Percentiles rank a stretch among this genome's conserved stretches.
Conservation (phyloP, 129 eudicot genomes). For the Centrapalus pauciflorus region DNA sequence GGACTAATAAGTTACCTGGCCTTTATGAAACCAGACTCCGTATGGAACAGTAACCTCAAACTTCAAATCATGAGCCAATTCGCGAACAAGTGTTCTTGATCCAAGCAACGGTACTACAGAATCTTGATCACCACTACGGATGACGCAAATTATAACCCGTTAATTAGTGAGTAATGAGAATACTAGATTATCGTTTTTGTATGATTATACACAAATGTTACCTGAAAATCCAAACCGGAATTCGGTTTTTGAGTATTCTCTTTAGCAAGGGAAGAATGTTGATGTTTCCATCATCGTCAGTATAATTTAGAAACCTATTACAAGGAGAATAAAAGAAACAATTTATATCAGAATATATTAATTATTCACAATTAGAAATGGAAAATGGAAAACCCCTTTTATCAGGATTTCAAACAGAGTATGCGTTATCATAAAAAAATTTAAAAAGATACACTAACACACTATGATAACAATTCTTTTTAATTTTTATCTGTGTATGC, state of each 20-base stretch:
- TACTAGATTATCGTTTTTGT: no score
- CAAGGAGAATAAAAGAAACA: constrained; percentile 2
- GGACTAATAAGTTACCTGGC: constrained; percentile 58
- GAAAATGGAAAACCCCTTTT: no score
- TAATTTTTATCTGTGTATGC: no score
- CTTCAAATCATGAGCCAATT: constrained; percentile 70
- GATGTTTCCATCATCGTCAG: constrained; percentile 56
- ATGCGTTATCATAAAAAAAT: no score
- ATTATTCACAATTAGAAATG: not conserved
- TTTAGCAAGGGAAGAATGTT: constrained; percentile 80
- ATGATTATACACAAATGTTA: constrained; percentile 3
- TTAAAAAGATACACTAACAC: no score
- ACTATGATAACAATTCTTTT: no score
- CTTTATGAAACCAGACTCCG: constrained; percentile 86
- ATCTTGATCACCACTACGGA: constrained; percentile 88
- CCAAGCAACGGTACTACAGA: constrained; percentile 94
- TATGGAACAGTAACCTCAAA: constrained; percentile 83
- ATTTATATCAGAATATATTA: not conserved
- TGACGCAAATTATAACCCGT: not conserved
- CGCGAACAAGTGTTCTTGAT: constrained; percentile 83
- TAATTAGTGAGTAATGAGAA: constrained; percentile 10
- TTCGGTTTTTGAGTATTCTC: constrained; percentile 51
- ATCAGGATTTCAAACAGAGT: no score
- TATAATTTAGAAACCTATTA: constrained; percentile 57
- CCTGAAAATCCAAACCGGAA: constrained; percentile 96